A percentile compares a stretch with the other conserved stretches of the same genome.
Evolutionary conservation across 1,139 yeast species (phyloP).

Genomic region (Nakaseomyces nivariensis): DNA sequence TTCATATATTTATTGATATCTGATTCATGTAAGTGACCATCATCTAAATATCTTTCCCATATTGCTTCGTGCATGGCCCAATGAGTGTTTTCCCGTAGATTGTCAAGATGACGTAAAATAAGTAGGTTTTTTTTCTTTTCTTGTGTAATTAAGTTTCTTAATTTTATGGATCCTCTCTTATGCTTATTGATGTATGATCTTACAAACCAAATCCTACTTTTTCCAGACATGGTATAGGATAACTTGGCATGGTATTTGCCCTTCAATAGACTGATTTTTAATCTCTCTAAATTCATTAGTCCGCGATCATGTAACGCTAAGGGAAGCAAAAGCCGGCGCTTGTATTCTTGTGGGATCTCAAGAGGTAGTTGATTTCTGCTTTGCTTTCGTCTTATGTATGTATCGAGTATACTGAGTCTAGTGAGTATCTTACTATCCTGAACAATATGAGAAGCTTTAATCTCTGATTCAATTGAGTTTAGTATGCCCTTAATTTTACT

Average conservation of each 20-base stretch:
- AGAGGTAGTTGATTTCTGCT: conserved; percentile 11
- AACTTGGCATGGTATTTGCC: conserved; percentile 22
- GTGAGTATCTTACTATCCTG: conserved; percentile 6
- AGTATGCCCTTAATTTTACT: conserved; percentile 3
- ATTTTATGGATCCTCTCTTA: conserved; percentile 18
- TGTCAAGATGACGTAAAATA: conserved; percentile 12
- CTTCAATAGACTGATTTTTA: conserved; percentile 14
- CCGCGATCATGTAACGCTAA: conserved; percentile 22
- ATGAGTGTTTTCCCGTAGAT: conserved; percentile 11
- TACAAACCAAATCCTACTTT: conserved; percentile 24
- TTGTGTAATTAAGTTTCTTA: conserved; percentile 16
- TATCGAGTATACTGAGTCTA: conserved; percentile 11
- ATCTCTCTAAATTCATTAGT: conserved; percentile 10
- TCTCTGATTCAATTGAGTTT: neutral
- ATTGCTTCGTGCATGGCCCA: conserved; percentile 28
- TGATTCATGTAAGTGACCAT: conserved; percentile 5
- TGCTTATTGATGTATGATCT: conserved; percentile 24
- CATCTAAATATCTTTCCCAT: conserved; percentile 23
- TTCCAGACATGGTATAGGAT: conserved; percentile 21
- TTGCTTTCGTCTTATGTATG: conserved; percentile 15
- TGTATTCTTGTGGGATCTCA: conserved; percentile 12
- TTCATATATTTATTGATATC: neutral
- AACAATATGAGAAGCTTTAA: neutral
- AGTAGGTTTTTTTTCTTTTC: conserved; percentile 17
- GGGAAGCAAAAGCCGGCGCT: conserved; percentile 17